phyloP scores from a whole-genome alignment of 345 rosid genomes.

The Stellera chamaejasme region DNA sequence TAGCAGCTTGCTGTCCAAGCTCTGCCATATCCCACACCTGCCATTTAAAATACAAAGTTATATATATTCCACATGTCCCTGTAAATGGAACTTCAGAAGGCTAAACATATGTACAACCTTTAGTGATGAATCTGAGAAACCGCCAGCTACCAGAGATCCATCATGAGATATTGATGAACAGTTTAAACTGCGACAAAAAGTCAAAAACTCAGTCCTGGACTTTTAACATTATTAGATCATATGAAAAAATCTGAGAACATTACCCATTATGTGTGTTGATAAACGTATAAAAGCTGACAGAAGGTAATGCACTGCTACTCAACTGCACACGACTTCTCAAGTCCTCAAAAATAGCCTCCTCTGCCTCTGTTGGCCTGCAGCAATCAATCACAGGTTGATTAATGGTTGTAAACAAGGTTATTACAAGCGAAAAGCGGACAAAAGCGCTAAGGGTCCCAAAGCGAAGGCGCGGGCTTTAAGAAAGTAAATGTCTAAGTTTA shows the following conservation, averaged over 20 bases:
- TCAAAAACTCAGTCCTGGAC: slow-evolving; percentile 9
- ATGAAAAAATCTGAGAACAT: slow-evolving; percentile 14
- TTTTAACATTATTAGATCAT: neutral
- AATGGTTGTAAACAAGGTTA: neutral
- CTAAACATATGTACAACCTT: slow-evolving; percentile 38
- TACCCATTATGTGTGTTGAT: slow-evolving; percentile 89
- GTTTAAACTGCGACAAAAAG: slow-evolving; percentile 46
- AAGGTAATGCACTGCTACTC: slow-evolving; percentile 72
- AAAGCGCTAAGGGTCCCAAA: no score
- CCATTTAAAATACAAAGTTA: slow-evolving; percentile 22
- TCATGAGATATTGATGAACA: slow-evolving; percentile 93
- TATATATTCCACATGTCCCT: slow-evolving; percentile 9
- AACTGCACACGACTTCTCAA: slow-evolving; percentile 89
- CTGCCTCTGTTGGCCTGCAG: slow-evolving; percentile 77
- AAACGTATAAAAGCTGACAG: slow-evolving; percentile 93
- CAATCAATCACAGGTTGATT: slow-evolving; percentile 7
- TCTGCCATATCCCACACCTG: slow-evolving; percentile 99
- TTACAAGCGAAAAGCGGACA: neutral
- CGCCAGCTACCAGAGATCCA: slow-evolving; percentile 95
- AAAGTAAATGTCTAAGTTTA: no score
- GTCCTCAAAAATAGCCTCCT: slow-evolving; percentile 91
- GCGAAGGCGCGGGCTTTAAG: no score
- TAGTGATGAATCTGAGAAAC: slow-evolving; percentile 92
- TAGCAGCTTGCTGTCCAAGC: slow-evolving; percentile 63
- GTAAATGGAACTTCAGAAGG: slow-evolving; percentile 1